Conservation (phyloP, 1,139 yeast genomes). For the Zygoascus hellenicus region DNA sequence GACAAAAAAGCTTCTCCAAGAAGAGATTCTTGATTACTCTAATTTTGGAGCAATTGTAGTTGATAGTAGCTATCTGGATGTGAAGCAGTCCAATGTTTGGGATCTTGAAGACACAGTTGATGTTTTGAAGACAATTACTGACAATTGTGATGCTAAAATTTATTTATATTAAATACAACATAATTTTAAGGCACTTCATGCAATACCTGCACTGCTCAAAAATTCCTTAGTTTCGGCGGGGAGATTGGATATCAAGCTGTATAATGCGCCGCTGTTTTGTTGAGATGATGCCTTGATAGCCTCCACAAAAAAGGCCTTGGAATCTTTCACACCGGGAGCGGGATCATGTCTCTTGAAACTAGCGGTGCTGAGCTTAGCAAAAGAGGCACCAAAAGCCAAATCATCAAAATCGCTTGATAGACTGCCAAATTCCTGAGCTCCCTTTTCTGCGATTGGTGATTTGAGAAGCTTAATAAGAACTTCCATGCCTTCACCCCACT, state of each 20-base stretch:
- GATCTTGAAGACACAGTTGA: conserved; percentile 40
- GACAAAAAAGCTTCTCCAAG: conserved; percentile 44
- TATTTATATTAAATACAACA: conserved; percentile 27
- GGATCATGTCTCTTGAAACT: conserved; percentile 65
- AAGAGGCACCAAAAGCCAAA: conserved; percentile 76
- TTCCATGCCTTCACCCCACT: conserved; percentile 48
- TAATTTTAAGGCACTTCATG: neutral
- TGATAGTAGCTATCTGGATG: conserved; percentile 59
- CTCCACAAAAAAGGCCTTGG: conserved; percentile 36
- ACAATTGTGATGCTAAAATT: conserved; percentile 20
- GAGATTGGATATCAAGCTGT: conserved; percentile 33
- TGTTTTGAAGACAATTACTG: conserved; percentile 23
- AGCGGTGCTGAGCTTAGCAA: conserved; percentile 65
- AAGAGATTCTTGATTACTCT: conserved; percentile 33
- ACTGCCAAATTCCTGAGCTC: conserved; percentile 30
- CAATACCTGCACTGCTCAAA: conserved; percentile 31
- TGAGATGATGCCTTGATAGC: conserved; percentile 34
- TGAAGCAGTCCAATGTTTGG: conserved; percentile 58
- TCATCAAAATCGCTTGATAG: conserved; percentile 58
- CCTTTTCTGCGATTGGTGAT: conserved; percentile 32
- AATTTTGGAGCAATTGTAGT: conserved; percentile 46
- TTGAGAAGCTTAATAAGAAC: conserved; percentile 44
- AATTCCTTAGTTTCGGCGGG: conserved; percentile 37
- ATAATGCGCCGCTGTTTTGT: conserved; percentile 19
- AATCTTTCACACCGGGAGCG: conserved; percentile 42